These are phyloP conservation scores for Blastobotrys arbuscula DNA, from an alignment of 1,139 yeast genomes.

Conservation along the genomic window DNA sequence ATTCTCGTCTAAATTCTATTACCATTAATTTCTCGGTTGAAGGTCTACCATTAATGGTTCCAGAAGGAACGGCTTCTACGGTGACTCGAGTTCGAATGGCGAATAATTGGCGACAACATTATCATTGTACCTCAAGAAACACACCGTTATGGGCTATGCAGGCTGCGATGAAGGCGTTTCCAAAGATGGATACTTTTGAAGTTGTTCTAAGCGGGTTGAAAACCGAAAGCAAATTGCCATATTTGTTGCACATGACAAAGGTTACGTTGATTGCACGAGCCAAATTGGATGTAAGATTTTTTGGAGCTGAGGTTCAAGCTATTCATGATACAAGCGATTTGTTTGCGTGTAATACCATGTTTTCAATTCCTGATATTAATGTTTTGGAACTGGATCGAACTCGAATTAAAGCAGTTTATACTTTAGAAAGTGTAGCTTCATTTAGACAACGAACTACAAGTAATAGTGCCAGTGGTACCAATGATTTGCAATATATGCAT, in stretches of 20 bases:
- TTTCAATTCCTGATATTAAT: not conserved
- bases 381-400: slow-evolving; percentile 8
- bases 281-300: slow-evolving; percentile 7
- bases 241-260: slow-evolving; percentile 8
- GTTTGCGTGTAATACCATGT: slow-evolving; percentile 10
- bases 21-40: slow-evolving; percentile 9
- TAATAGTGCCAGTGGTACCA: not conserved
- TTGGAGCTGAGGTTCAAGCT: slow-evolving; percentile 6
- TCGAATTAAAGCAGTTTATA: slow-evolving; percentile 9
- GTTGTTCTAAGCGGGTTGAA: slow-evolving; percentile 10
- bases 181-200: slow-evolving; percentile 2
- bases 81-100: slow-evolving; percentile 7
- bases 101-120: slow-evolving; percentile 9
- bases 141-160: slow-evolving; percentile 8
- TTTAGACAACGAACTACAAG: not conserved
- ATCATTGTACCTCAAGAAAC: slow-evolving; percentile 6
- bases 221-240: slow-evolving; percentile 1
- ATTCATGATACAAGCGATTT: slow-evolving; percentile 2
- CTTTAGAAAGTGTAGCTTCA: not conserved
- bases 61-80: slow-evolving; percentile 5
- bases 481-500: not conserved
- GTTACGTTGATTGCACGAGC: slow-evolving; percentile 3
- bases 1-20: slow-evolving; percentile 4
- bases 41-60: slow-evolving; percentile 7
- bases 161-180: slow-evolving; percentile 4